Base-by-base conservation (phyloP, 192 early-diverging fungal genomes). In the Phycomyces blakesleeanus region DNA sequence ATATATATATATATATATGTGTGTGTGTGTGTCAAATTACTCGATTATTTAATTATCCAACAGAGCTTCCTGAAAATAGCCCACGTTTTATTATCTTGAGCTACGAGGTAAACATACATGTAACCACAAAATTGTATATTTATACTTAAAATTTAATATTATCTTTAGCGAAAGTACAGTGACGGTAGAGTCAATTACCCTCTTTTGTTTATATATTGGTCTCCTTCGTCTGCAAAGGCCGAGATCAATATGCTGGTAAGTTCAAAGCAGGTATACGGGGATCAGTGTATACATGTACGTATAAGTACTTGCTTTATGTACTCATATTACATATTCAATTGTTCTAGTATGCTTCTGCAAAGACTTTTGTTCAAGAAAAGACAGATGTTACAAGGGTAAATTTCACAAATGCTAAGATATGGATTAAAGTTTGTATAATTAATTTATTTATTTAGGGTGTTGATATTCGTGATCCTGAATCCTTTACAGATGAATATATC, bases 111-210 rank as follows among this genome's bases (percentile, higher is more conserved):
- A 24, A 6, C 8, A 55, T 14, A 54, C 8, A 54, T 26, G 2
- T 10, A 18, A 11, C 0, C 34, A 53, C 2, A 38, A 27, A 8
- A 24, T 1, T 5, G 21, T 0, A 27, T 51, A 4, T 16, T 26
- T 12, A n/a, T 25, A 10, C 1, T 8, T 60, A 51, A 52, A 67
- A 69, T 42, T 63, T 67, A 38, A 52, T 44, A 18, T 51, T 37
- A 55, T 42, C 10, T 24, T 37, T 66, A 85, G 81, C 53, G 83
- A 11, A 78, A 78, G 42, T 81, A 85, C 41, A 57, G 61, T 55
- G 83, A 86, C 65, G 91, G 89, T 14, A 82, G 91, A 6, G 72
- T 83, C 15, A 86, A 83, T 8, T 93, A 83, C 42, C 93, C 93
- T 0, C 73, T 95, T 21, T 79, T 90, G 3, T 86, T 89, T 55